Evolutionary conservation across 768 basidiomycete species (phyloP).

Genomic region (Mycena rosella): DNA sequence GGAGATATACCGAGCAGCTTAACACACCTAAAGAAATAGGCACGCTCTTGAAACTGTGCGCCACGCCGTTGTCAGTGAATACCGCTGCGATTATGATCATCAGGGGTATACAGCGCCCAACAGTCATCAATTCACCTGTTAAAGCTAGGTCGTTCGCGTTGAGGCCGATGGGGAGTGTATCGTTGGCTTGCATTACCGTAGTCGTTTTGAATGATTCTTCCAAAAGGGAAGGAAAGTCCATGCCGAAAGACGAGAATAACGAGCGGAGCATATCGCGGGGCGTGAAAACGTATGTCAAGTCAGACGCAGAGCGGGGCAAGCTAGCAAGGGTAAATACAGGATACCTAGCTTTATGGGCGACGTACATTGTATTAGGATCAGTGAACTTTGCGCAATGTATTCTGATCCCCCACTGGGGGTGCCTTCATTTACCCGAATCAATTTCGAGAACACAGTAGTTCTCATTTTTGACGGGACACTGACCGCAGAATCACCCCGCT

Average conservation of each 20-base stretch:
- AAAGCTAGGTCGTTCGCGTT: constrained; percentile 40
- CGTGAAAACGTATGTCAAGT: constrained; percentile 51
- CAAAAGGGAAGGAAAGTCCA: constrained; percentile 45
- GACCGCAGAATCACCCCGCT: constrained; percentile 39
- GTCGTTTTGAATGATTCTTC: constrained; percentile 42
- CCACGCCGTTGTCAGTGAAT: constrained; percentile 52
- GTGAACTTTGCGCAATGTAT: constrained; percentile 52
- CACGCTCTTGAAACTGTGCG: constrained; percentile 42
- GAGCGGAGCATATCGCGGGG: constrained; percentile 47
- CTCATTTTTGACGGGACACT: no score
- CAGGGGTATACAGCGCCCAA: not conserved
- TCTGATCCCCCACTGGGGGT: constrained; percentile 56
- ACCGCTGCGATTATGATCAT: constrained; percentile 36
- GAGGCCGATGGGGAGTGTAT: constrained; percentile 42
- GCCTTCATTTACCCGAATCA: constrained; percentile 38
- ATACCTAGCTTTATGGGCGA: not conserved
- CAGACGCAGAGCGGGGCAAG: constrained; percentile 38
- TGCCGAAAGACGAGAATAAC: constrained; percentile 50
- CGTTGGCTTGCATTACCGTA: constrained; percentile 36
- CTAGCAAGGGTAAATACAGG: constrained; percentile 28
- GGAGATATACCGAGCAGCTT: not conserved
- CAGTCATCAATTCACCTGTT: constrained; percentile 38
- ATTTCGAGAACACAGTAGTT: not conserved
- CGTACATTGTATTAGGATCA: constrained; percentile 49
- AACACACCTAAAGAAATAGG: constrained; percentile 36